Base-by-base conservation (phyloP, 1,284 basidiomycete genomes). In the Melampsora abietis-canadensis region DNA sequence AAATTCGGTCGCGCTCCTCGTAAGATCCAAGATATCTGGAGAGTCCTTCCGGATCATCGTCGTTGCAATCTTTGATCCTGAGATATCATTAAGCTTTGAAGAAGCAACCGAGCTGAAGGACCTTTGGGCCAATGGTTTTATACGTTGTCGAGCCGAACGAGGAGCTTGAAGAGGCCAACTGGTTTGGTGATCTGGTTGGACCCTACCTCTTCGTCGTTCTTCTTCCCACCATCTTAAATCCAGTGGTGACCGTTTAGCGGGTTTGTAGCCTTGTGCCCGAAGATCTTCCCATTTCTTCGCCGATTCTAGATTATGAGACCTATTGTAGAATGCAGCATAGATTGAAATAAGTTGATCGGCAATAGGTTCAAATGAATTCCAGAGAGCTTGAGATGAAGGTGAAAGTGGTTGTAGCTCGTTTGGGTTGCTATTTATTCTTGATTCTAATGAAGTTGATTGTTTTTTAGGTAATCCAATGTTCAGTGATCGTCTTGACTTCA, bases 191-290 rank as follows among this genome's bases (percentile, higher is more conserved):
- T 74, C 70, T 12, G 64, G 51, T 40, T 74, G 70, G 19, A 74
- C 57, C 19, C 70, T 62, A 10, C 70, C 70, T 66, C 70, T 47
- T 61, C 65, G 51, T 15, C 70, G 51, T 40, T 74, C 70, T 51
- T 74, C 70, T 44, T 74, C 63, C 70, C 70, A 74, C 70, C 70
- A 74, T 21, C 57, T 62, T 48, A 59, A 59, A 40, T 74, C 48
- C 3, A 66, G n/a, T 31, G 64, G 64, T 2, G 70, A 66, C 15
- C 64, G 63, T 57, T 61, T 74, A 51, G 65, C 70, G 21, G 70
- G 70, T 51, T 64, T 62, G 57, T 74, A 74, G 40, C 70, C 70
- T 48, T 74, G 63, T 44, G 70, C n/a, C 34, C 57, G 54, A 44
- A 74, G 64, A 27, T 46, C 51, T 47, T 66, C 51, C 70, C 70